These are phyloP conservation scores for Massarina eburnea DNA, from an alignment of 2,329 filamentous ascomycete species.

Conservation along the genomic window DNA sequence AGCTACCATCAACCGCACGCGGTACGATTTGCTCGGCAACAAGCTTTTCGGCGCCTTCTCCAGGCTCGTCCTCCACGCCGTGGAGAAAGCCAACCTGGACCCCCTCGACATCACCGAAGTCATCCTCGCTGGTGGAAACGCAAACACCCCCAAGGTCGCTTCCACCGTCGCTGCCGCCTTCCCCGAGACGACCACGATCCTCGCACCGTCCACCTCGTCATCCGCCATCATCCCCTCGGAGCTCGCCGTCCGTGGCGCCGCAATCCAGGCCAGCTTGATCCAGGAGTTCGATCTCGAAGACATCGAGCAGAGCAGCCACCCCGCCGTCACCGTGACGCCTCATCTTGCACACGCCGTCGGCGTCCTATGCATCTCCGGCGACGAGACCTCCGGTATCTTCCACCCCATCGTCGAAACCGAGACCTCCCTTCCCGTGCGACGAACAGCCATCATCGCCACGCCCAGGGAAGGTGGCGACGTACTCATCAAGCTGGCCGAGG, in stretches of 20 bases:
- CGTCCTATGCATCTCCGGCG: slow-evolving; percentile 67
- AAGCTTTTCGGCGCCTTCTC: slow-evolving; percentile 90
- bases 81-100: slow-evolving; percentile 91
- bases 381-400: slow-evolving; percentile 69
- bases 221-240: slow-evolving; percentile 91
- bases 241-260: slow-evolving; percentile 83
- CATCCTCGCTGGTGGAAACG: slow-evolving; percentile 86
- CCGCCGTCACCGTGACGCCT: slow-evolving; percentile 89
- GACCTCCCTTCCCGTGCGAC: slow-evolving; percentile 85
- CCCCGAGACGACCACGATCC: slow-evolving; percentile 73
- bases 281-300: slow-evolving; percentile 92
- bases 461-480: slow-evolving; percentile 85
- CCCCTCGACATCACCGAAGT: slow-evolving; percentile 93
- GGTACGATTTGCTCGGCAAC: slow-evolving; percentile 85
- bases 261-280: slow-evolving; percentile 91
- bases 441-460: slow-evolving; percentile 75
- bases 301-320: slow-evolving; percentile 94
- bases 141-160: slow-evolving; percentile 92
- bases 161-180: slow-evolving; percentile 78
- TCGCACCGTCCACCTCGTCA: slow-evolving; percentile 78
- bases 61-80: slow-evolving; percentile 76
- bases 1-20: slow-evolving; percentile 86
- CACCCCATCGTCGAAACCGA: slow-evolving; percentile 79
- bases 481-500: slow-evolving; percentile 85
- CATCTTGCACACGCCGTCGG: slow-evolving; percentile 89